These are phyloP conservation scores for Zychaea mexicana DNA, from an alignment of 371 early-diverging fungal species.

Conservation along the genomic window DNA sequence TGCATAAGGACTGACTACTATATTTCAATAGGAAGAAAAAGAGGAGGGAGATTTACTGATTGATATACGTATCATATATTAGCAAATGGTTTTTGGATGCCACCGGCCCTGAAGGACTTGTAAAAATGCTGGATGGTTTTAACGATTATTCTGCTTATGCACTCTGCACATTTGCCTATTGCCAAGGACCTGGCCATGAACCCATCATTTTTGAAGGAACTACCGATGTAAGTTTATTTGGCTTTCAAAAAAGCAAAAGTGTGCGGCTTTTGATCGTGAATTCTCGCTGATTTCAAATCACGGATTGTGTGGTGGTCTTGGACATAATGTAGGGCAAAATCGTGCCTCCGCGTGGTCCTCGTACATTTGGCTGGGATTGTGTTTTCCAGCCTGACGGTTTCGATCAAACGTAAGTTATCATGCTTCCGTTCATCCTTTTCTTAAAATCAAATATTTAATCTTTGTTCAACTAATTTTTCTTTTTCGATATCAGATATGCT, in stretches of 20 bases:
- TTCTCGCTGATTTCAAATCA: too few relatives aligned
- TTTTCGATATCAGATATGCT: constrained; percentile 73
- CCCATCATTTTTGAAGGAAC: constrained; percentile 90
- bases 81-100: constrained; percentile 94
- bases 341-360: constrained; percentile 84
- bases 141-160: constrained; percentile 86
- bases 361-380: constrained; percentile 95
- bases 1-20: too few relatives aligned
- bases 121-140: constrained; percentile 85
- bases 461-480: background rate
- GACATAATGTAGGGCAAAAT: constrained; percentile 84
- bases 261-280: background rate
- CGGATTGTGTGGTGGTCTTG: too few relatives aligned
- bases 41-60: too few relatives aligned
- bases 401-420: constrained; percentile 65
- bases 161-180: constrained; percentile 90
- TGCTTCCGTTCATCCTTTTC: too few relatives aligned
- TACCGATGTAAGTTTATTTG: too few relatives aligned
- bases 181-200: constrained; percentile 82
- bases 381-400: constrained; percentile 90
- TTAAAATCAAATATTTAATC: too few relatives aligned
- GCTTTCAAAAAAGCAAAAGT: too few relatives aligned
- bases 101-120: constrained; percentile 80
- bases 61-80: too few relatives aligned
- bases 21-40: too few relatives aligned